These are phyloP conservation scores for Malassezia japonica DNA, from an alignment of 1,284 basidiomycete genomes.

Conservation along the genomic window DNA sequence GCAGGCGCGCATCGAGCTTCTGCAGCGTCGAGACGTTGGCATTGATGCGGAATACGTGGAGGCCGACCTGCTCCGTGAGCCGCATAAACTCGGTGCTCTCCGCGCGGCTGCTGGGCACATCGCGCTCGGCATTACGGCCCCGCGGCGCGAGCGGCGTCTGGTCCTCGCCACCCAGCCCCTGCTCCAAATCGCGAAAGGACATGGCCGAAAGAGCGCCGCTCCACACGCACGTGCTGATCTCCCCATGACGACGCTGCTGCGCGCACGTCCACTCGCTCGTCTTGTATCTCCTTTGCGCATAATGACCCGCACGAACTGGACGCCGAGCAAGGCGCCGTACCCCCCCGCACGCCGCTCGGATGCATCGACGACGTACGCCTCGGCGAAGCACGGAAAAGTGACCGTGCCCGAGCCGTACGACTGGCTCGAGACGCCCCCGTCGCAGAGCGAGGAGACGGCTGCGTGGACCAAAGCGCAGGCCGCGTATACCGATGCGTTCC, in stretches of 20 bases:
- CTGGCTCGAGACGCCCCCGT: slow-evolving; percentile 44
- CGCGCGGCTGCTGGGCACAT: slow-evolving; percentile 10
- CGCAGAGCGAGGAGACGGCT: slow-evolving; percentile 38
- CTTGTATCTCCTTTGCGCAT: no score
- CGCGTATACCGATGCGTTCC: slow-evolving; percentile 29
- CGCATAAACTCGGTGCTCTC: slow-evolving; percentile 55
- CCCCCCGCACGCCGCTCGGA: slow-evolving; percentile 37
- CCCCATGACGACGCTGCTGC: no score
- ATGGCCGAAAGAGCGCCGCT: no score
- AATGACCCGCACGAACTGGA: slow-evolving; percentile 3
- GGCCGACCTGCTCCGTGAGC: slow-evolving; percentile 73
- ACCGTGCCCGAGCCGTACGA: slow-evolving; percentile 41
- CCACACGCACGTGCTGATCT: no score
- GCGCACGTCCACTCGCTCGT: no score
- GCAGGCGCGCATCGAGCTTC: slow-evolving; percentile 72
- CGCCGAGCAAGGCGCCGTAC: slow-evolving; percentile 21
- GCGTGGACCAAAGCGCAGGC: slow-evolving; percentile 39
- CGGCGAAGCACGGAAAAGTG: slow-evolving; percentile 30
- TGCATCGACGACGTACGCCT: slow-evolving; percentile 32
- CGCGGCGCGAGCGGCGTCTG: slow-evolving; percentile 27
- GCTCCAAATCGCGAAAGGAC: slow-evolving; percentile 54
- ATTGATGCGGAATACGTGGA: slow-evolving; percentile 98
- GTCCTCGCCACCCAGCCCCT: slow-evolving; percentile 16
- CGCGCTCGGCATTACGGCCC: slow-evolving; percentile 17
- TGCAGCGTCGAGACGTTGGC: slow-evolving; percentile 90